Evolutionary conservation across 805 yeast genomes (phyloP), one percentile per base, ranked within the genome.

Genomic region (Monosporozyma unispora): DNA sequence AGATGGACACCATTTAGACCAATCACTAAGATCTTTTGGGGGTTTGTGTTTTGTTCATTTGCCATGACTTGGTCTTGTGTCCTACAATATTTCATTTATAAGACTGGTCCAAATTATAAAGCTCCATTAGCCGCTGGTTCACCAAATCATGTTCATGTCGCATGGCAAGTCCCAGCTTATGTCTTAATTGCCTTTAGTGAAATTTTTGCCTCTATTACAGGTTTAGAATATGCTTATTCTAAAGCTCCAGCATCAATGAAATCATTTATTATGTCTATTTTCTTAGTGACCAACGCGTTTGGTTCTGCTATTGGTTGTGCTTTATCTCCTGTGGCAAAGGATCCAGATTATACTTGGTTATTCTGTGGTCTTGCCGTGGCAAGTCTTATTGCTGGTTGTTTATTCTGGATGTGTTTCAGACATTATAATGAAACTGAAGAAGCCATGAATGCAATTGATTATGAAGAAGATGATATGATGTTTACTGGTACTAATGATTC

Each of bases 191-290:
- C 86, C 11, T 63, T 83, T 48, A 79, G 89, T 16, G 95, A 86
- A 67, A 84, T 85, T 55, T 77, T 86, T 57, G 89, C 90, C 29
- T 82, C 86, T 48, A 78, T 84, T 58, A 84, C 93, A 21, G 93
- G 91, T 58, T 76, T 83, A 57, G 93, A 86, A 70, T 84, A 83
- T 62, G 95, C 95, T 18, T 86, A 83, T 70, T 80, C 89, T 25
- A 82, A 85, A 70, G 91, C 93, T 5, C 93, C 93, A 40, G 75
- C 74, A 8, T 69, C 76, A 39, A 69, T 70, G 73, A 72, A 69
- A 52, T 67, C 72, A 18, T 63, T 71, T 40, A 68, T 69, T 44
- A 70, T 71, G 75, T 74, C 82, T 14, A 54, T 72, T 47, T 84
- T 81, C 72, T 72, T 86, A 60, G 69, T 85, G 50, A 83, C 85